Conservation (phyloP, 768 basidiomycete species). For the Panaeolus cyanescens region DNA sequence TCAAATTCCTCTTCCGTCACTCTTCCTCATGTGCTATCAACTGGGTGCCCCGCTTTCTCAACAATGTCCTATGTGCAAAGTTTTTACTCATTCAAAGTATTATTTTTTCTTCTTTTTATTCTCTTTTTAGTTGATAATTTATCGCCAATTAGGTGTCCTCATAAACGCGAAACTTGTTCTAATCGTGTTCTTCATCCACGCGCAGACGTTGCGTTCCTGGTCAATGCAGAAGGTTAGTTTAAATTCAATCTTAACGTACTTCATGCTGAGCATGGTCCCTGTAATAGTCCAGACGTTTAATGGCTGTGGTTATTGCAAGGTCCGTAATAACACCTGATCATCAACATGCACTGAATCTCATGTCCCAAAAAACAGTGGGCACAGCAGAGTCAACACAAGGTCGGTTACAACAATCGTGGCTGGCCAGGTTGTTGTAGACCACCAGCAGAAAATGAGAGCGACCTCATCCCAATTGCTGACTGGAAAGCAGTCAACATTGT, state of each 20-base stretch:
- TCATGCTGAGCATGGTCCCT: not conserved
- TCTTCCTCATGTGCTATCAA: constrained; percentile 71
- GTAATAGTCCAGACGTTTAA: constrained; percentile 74
- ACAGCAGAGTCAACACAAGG: constrained; percentile 55
- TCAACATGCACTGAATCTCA: constrained; percentile 24
- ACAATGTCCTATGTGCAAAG: constrained; percentile 84
- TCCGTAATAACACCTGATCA: constrained; percentile 31
- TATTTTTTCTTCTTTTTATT: constrained; percentile 12
- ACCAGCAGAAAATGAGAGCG: constrained; percentile 59
- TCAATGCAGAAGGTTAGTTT: constrained; percentile 81
- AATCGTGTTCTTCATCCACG: constrained; percentile 76
- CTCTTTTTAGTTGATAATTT: constrained; percentile 20
- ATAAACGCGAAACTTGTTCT: constrained; percentile 72
- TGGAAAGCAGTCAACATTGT: constrained; percentile 81
- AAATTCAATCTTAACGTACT: constrained; percentile 11
- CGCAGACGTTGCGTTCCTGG: constrained; percentile 76
- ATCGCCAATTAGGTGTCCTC: constrained; percentile 62
- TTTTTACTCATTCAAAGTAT: constrained; percentile 70
- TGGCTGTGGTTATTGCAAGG: constrained; percentile 92
- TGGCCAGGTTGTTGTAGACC: constrained; percentile 93
- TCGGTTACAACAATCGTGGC: constrained; percentile 68
- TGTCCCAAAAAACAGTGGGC: constrained; percentile 62
- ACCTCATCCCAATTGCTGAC: constrained; percentile 68
- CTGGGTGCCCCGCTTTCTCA: constrained; percentile 46
- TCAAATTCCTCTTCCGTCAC: constrained; percentile 22